These are phyloP conservation scores for Colletotrichum lupini DNA, from an alignment of 2,329 filamentous ascomycete genomes.

Conservation along the genomic window DNA sequence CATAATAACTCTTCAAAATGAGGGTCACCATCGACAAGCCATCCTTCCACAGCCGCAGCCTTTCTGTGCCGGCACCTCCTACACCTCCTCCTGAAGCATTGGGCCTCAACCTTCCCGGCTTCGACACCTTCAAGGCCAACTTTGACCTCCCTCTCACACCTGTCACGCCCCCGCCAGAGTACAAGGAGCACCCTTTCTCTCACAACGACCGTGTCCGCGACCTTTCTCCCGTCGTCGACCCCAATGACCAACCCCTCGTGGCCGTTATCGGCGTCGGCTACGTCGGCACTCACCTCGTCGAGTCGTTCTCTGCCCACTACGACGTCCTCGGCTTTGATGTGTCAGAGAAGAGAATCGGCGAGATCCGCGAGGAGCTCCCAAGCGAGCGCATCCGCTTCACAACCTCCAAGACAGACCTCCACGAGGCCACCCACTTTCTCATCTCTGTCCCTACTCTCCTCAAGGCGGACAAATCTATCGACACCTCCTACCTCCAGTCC, in stretches of 20 bases:
- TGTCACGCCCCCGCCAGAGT: slow-evolving; percentile 2
- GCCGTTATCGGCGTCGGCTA: slow-evolving; percentile 65
- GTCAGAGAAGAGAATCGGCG: slow-evolving; percentile 50
- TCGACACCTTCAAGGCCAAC: neutral
- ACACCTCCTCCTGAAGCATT: neutral
- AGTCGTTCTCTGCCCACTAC: slow-evolving; percentile 52
- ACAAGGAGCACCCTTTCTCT: neutral
- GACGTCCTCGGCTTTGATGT: slow-evolving; percentile 59
- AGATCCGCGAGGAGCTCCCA: slow-evolving; percentile 44
- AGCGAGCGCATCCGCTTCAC: slow-evolving; percentile 46
- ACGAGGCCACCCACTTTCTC: slow-evolving; percentile 51
- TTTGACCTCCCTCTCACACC: neutral
- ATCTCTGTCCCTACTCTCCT: slow-evolving; percentile 55
- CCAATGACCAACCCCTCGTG: slow-evolving; percentile 44
- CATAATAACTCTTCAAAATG: neutral
- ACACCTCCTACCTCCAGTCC: slow-evolving; percentile 48
- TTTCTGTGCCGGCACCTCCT: neutral
- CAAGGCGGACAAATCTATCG: slow-evolving; percentile 47
- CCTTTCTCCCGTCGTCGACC: neutral
- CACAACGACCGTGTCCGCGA: slow-evolving; percentile 6
- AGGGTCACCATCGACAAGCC: neutral
- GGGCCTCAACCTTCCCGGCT: neutral
- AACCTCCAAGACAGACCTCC: slow-evolving; percentile 45
- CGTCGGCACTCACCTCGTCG: slow-evolving; percentile 60
- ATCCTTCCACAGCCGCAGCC: slow-evolving; percentile 1